Evolutionary conservation across 139 green algal genomes (phyloP), one percentile per base, ranked within the genome.

Genomic region (Asterochloris sp.): DNA sequence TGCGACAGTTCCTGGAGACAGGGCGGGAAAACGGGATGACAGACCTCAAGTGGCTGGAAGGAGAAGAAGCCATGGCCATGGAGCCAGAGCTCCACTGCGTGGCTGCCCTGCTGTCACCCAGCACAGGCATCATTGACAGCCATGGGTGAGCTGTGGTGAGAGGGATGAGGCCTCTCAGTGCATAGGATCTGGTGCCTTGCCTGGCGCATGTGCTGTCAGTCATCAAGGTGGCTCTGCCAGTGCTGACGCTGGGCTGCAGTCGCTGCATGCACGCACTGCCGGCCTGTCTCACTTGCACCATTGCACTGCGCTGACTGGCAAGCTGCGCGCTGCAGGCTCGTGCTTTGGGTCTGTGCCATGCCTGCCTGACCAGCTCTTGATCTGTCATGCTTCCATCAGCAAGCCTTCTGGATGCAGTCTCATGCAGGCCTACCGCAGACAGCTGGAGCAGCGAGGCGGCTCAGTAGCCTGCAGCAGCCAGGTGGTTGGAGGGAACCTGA

Each of bases 51-150:
- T 84, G 86, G 82, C 79, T 98, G 12, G 86, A 83, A 13, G 73
- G 17, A 10, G n/a, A 61, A 8, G 86, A 94, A 47, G 92, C 83
- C 12, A 23, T 14, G 8, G 62, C 62, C 10, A 75, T 96, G 85
- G 94, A 98, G 89, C 95, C 95, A 1, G 76, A 63, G 10, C 69
- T 92, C 69, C 61, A 54, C 0, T 91, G 83, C 79, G 62, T 69
- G 15, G 94, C 89, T 0, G 95, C 89, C 9, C 80, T 98, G 81
- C 85, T 92, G 67, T 98, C 95, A 24, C 93, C 95, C 1, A 92
- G 85, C 38, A 97, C 95, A 10, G 94, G 93, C 82, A 95, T 98
- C 29, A 21, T 98, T 4, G 92, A 96, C 89, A 94, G 88, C 84
- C 92, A 96, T 83, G 81, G 73, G 87, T 91, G 29, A 76, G 77